phyloP scores from a whole-genome alignment of 352 stramenopile species.

The Globisporangium orthogonon region DNA sequence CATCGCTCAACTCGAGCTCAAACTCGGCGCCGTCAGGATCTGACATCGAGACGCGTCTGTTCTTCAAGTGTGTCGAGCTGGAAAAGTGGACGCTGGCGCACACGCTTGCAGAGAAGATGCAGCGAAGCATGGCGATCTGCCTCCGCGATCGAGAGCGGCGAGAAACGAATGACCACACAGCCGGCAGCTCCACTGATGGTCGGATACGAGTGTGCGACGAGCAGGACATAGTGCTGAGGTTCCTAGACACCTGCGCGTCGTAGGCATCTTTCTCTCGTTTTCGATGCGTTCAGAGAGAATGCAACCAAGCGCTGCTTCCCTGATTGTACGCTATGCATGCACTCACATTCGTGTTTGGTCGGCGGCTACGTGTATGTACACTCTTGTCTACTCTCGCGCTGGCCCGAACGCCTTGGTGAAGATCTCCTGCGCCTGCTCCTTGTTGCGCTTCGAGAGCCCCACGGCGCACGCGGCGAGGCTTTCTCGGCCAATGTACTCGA shows the following conservation, averaged over 20 bases:
- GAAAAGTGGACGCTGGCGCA: constrained; percentile 21
- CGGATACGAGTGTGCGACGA: background rate
- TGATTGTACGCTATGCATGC: background rate
- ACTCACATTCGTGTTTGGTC: background rate
- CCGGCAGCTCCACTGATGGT: background rate
- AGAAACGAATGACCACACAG: background rate
- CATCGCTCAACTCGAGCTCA: background rate
- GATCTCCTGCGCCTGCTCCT: constrained; percentile 57
- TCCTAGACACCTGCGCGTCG: constrained; percentile 9
- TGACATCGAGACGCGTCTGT: constrained; percentile 18
- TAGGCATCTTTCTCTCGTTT: background rate
- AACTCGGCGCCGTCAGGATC: background rate
- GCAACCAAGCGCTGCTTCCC: no score
- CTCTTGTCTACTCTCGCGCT: constrained; percentile 6
- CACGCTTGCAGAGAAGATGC: constrained; percentile 20
- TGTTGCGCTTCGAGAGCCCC: constrained; percentile 63
- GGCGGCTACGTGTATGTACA: background rate
- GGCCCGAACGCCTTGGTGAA: constrained; percentile 54
- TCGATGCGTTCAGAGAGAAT: no score
- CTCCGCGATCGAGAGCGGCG: background rate
- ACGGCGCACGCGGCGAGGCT: constrained; percentile 66
- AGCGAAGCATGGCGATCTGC: constrained; percentile 7
- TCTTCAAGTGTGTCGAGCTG: constrained; percentile 17
- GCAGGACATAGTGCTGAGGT: constrained; percentile 6
- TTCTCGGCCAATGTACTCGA: constrained; percentile 72